These are phyloP conservation scores for Amaranthus palmeri DNA, from an alignment of 148 eudicot species.

Conservation along the genomic window DNA sequence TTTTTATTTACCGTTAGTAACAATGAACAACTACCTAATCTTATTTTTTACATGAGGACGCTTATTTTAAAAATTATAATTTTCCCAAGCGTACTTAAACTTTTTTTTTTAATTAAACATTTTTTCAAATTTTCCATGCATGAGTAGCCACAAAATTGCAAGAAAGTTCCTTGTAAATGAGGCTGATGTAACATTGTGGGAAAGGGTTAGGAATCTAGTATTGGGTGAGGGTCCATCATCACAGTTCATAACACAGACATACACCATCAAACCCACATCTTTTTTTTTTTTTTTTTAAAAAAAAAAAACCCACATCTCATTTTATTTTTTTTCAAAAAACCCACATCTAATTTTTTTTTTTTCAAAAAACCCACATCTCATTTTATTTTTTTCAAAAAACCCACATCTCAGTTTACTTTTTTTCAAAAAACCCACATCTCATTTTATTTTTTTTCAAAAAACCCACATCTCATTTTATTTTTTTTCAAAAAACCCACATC, in stretches of 20 bases:
- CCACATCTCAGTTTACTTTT: too few species aligned
- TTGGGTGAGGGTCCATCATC: constrained; percentile 12
- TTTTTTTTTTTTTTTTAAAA: too few species aligned
- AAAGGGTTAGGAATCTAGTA: neutral
- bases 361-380: too few species aligned
- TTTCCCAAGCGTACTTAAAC: neutral
- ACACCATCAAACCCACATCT: neutral
- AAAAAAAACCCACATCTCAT: neutral
- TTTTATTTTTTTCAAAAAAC: too few species aligned
- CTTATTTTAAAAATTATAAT: neutral
- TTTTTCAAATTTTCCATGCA: neutral
- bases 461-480: too few species aligned
- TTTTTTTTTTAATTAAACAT: too few species aligned
- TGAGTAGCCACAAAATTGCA: neutral
- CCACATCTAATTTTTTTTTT: too few species aligned
- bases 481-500: neutral
- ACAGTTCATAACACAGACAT: neutral
- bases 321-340: too few species aligned
- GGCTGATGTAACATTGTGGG: neutral
- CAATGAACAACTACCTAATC: too few species aligned
- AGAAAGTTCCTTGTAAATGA: neutral
- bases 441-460: too few species aligned
- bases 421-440: too few species aligned
- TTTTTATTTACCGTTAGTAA: too few species aligned
- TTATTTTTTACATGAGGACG: neutral